These are phyloP conservation scores for Corrigiola litoralis DNA, from an alignment of 179 eudicot genomes.

Conservation along the genomic window DNA sequence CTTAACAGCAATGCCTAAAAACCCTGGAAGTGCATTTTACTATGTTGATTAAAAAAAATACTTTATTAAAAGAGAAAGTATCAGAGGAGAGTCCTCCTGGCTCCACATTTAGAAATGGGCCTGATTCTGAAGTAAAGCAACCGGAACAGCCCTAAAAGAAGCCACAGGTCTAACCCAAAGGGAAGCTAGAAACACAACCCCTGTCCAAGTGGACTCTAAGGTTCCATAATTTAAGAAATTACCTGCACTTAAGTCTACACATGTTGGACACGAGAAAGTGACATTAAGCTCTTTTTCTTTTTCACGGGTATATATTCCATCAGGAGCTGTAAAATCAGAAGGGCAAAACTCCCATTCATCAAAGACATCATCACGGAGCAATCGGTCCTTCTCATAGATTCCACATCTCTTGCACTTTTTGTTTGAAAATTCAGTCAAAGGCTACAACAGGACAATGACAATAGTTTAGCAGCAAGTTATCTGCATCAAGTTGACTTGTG, in stretches of 20 bases:
- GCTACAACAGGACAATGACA: slow-evolving; percentile 42
- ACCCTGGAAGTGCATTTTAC: too few relatives aligned
- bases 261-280: slow-evolving; percentile 61
- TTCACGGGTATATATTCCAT: slow-evolving; percentile 48
- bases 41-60: too few relatives aligned
- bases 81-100: too few relatives aligned
- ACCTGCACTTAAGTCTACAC: slow-evolving; percentile 38
- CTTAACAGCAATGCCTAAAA: too few relatives aligned
- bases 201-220: background rate
- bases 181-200: background rate
- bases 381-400: slow-evolving; percentile 50
- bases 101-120: too few relatives aligned
- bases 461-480: slow-evolving; percentile 5
- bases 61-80: too few relatives aligned
- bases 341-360: slow-evolving; percentile 97
- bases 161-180: too few relatives aligned
- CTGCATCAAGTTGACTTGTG: background rate
- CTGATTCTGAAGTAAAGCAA: too few relatives aligned
- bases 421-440: slow-evolving; percentile 61
- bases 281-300: slow-evolving; percentile 62
- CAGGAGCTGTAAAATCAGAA: slow-evolving; percentile 49
- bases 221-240: background rate
- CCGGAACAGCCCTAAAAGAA: too few relatives aligned
- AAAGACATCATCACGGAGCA: slow-evolving; percentile 49
- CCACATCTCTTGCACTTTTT: slow-evolving; percentile 96